Conservation (phyloP, 2,329 filamentous ascomycete genomes). For the Proliferodiscus dingleyae region DNA sequence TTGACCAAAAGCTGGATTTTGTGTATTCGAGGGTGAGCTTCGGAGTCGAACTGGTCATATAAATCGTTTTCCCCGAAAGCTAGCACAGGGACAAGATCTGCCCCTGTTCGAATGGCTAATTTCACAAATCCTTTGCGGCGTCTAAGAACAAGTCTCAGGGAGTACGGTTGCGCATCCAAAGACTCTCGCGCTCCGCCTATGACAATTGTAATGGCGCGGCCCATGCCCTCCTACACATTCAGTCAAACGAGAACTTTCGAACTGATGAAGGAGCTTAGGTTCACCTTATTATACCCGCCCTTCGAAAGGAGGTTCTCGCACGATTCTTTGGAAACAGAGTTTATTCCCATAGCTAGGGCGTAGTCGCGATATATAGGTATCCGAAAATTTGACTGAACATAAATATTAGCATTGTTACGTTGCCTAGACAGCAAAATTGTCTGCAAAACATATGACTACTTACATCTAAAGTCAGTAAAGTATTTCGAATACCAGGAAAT, state of each 20-base stretch:
- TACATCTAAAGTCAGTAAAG: constrained; percentile 78
- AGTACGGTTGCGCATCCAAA: constrained; percentile 77
- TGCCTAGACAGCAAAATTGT: too few species aligned
- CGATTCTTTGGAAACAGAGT: constrained; percentile 84
- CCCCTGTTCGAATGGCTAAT: constrained; percentile 85
- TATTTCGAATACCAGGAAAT: constrained; percentile 94
- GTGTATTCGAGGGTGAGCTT: constrained; percentile 73
- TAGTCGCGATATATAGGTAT: constrained; percentile 94
- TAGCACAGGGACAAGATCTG: constrained; percentile 87
- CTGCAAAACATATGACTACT: too few species aligned
- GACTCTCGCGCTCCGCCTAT: constrained; percentile 90
- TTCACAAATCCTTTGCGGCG: constrained; percentile 91
- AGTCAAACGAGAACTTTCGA: constrained; percentile 2
- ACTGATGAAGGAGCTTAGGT: constrained; percentile 1
- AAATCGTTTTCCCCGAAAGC: constrained; percentile 94
- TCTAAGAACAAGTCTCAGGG: constrained; percentile 71
- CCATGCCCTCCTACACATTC: constrained; percentile 74
- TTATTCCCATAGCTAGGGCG: constrained; percentile 80
- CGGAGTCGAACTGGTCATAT: constrained; percentile 81
- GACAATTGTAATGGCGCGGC: constrained; percentile 94
- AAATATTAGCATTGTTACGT: too few species aligned
- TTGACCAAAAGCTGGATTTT: constrained; percentile 79
- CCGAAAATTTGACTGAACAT: constrained; percentile 68
- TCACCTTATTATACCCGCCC: constrained; percentile 62
- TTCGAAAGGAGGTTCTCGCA: constrained; percentile 83